phyloP scores from a whole-genome alignment of 495 filamentous ascomycete species.

The Mytilinidion resinicola region DNA sequence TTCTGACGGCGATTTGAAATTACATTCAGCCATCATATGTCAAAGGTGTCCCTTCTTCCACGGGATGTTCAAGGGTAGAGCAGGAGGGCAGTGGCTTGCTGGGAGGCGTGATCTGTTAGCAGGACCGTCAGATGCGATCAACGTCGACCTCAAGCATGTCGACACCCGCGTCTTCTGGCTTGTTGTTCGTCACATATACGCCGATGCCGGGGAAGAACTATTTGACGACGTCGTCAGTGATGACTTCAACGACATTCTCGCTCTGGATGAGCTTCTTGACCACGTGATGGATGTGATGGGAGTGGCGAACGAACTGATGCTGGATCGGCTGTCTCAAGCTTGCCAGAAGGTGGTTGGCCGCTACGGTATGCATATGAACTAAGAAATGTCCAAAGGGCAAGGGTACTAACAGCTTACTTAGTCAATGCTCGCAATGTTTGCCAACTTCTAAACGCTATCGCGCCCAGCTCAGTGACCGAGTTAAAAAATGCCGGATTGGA shows the following conservation, averaged over 20 bases:
- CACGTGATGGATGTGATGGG: slow-evolving; percentile 87
- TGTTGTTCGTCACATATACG: slow-evolving; percentile 77
- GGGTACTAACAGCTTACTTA: slow-evolving; percentile 22
- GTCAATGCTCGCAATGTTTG: slow-evolving; percentile 84
- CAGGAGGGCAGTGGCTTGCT: slow-evolving; percentile 74
- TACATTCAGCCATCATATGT: slow-evolving; percentile 72
- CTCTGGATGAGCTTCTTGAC: slow-evolving; percentile 75
- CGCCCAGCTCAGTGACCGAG: slow-evolving; percentile 69
- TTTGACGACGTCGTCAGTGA: slow-evolving; percentile 70
- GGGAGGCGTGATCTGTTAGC: slow-evolving; percentile 51
- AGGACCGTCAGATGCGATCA: slow-evolving; percentile 44
- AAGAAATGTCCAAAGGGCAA: neutral
- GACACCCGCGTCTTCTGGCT: slow-evolving; percentile 63
- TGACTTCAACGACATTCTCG: slow-evolving; percentile 73
- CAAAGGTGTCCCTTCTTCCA: slow-evolving; percentile 89
- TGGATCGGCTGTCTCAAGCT: slow-evolving; percentile 80
- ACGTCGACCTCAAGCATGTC: slow-evolving; percentile 80
- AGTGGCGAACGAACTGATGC: slow-evolving; percentile 89
- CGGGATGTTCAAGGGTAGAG: slow-evolving; percentile 78
- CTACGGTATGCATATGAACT: slow-evolving; percentile 51
- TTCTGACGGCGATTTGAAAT: slow-evolving; percentile 55
- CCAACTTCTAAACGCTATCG: slow-evolving; percentile 72
- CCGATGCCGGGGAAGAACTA: slow-evolving; percentile 70
- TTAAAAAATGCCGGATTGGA: slow-evolving; percentile 87
- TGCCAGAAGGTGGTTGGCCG: slow-evolving; percentile 84